Evolutionary conservation across 768 basidiomycete genomes (phyloP).

Genomic region (Coprinopsis cinerea): DNA sequence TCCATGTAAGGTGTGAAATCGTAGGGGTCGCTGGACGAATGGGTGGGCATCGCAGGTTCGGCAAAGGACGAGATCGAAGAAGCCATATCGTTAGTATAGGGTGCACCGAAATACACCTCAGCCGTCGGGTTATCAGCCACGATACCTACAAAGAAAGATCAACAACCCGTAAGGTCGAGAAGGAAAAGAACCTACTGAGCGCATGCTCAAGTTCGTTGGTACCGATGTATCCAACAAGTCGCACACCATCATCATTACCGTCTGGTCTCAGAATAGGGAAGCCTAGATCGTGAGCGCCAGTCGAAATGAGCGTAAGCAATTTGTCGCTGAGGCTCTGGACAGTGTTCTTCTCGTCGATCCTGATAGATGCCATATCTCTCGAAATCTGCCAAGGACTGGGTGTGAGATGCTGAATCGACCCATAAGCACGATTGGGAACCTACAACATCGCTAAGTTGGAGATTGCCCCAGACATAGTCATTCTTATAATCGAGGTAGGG

Average conservation of each 20-base stretch:
- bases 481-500: constrained; percentile 92
- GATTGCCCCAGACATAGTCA: constrained; percentile 80
- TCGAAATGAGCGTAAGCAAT: constrained; percentile 49
- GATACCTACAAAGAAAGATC: constrained; percentile 40
- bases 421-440: constrained; percentile 22
- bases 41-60: not conserved
- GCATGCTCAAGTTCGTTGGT: constrained; percentile 93
- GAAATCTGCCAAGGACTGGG: constrained; percentile 44
- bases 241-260: constrained; percentile 35
- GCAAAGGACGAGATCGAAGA: constrained; percentile 57
- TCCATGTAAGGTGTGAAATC: constrained; percentile 92
- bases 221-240: constrained; percentile 88
- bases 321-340: constrained; percentile 70
- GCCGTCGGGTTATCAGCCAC: constrained; percentile 71
- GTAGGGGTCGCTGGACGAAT: constrained; percentile 47
- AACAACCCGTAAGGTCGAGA: constrained; percentile 3
- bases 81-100: constrained; percentile 34
- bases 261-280: constrained; percentile 77
- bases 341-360: constrained; percentile 68
- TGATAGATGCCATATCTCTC: constrained; percentile 62
- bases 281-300: constrained; percentile 71
- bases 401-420: not conserved
- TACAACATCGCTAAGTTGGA: constrained; percentile 76
- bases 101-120: constrained; percentile 57
- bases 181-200: constrained; percentile 47